Percentiles rank a stretch among this genome's conserved stretches.
Conservation (phyloP, 768 basidiomycete species). For the Kwoniella dejecticola region DNA sequence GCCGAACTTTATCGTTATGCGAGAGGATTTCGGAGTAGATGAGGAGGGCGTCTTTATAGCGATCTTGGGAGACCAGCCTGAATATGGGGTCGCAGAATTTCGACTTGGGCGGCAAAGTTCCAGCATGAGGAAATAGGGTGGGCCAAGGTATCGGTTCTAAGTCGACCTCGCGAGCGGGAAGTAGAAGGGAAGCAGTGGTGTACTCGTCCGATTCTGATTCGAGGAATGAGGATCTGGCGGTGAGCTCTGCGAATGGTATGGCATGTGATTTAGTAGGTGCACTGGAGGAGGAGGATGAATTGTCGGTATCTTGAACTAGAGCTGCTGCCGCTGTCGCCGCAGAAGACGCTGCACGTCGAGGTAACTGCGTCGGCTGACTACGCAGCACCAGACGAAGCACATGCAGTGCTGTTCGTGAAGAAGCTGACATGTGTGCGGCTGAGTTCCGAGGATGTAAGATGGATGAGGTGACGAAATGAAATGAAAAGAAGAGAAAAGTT, state of each 20-base stretch:
- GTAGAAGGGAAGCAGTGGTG: slow-evolving; percentile 11
- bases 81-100: slow-evolving; percentile 35
- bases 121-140: slow-evolving; percentile 29
- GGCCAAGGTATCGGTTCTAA: slow-evolving; percentile 43
- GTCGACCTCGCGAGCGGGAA: slow-evolving; percentile 19
- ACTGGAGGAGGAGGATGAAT: background rate
- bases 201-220: slow-evolving; percentile 40
- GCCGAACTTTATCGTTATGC: slow-evolving; percentile 23
- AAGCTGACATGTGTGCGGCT: slow-evolving; percentile 6
- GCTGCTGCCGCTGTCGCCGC: slow-evolving; percentile 2
- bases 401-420: slow-evolving; percentile 17
- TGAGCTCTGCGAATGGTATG: background rate
- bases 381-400: slow-evolving; percentile 23
- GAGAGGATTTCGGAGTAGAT: slow-evolving; percentile 32
- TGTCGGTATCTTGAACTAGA: background rate
- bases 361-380: background rate
- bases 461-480: no score
- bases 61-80: slow-evolving; percentile 20
- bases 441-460: background rate
- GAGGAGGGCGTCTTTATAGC: slow-evolving; percentile 27
- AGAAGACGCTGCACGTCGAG: background rate
- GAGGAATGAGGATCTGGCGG: slow-evolving; percentile 27
- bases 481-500: background rate
- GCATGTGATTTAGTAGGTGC: background rate
- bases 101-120: background rate